These are phyloP conservation scores for Didymella sp. DNA, from an alignment of 2,329 filamentous ascomycete species.

Conservation along the genomic window DNA sequence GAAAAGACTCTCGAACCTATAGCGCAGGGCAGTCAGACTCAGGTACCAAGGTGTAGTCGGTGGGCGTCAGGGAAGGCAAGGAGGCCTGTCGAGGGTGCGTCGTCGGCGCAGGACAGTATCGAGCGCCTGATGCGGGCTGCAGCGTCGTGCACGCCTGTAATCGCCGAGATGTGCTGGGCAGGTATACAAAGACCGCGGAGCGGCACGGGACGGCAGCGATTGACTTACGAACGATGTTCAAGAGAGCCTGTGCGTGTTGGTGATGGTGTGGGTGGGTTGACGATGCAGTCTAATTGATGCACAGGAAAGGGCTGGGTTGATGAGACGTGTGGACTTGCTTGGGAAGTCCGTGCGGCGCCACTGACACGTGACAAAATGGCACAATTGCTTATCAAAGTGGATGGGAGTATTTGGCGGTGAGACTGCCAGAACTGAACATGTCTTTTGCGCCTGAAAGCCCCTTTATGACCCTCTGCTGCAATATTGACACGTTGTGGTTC, in stretches of 20 bases:
- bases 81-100: constrained; percentile 16
- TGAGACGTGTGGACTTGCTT: constrained; percentile 43
- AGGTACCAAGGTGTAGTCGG: constrained; percentile 19
- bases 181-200: constrained; percentile 25
- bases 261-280: constrained; percentile 46
- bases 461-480: constrained; percentile 28
- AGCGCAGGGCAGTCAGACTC: constrained; percentile 23
- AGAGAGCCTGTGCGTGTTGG: constrained; percentile 45
- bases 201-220: constrained; percentile 24
- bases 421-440: not conserved
- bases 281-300: constrained; percentile 51
- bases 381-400: constrained; percentile 32
- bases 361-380: constrained; percentile 42
- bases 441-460: constrained; percentile 13
- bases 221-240: constrained; percentile 48
- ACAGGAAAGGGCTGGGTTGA: constrained; percentile 49
- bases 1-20: constrained; percentile 50
- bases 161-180: constrained; percentile 24
- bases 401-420: constrained; percentile 32
- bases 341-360: constrained; percentile 32
- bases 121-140: constrained; percentile 38
- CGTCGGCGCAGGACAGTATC: constrained; percentile 27
- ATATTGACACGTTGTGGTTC: constrained; percentile 46
- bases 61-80: constrained; percentile 15
- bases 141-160: constrained; percentile 33